These are phyloP conservation scores for Rhodotorula kratochvilovae DNA, from an alignment of 768 basidiomycete genomes.

Conservation along the genomic window DNA sequence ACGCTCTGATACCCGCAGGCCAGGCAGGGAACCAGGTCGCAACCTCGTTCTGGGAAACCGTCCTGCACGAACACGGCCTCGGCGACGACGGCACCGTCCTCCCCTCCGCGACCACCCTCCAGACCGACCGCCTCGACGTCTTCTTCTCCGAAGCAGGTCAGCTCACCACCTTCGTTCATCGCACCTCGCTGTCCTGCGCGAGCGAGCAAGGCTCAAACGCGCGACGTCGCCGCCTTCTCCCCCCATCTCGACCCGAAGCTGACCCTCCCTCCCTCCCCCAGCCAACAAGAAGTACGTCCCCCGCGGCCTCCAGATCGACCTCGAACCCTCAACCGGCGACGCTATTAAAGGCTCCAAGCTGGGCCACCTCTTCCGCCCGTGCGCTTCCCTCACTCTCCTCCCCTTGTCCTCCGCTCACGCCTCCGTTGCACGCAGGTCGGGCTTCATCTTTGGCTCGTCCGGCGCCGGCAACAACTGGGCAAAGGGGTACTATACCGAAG, in stretches of 20 bases:
- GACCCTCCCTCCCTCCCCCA: not conserved
- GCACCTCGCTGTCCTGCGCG: no score
- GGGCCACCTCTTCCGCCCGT: conserved; percentile 72
- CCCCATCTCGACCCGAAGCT: not conserved
- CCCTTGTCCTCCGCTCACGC: not conserved
- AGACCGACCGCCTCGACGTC: conserved; percentile 33
- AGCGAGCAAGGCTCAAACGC: no score
- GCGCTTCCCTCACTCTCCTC: not conserved
- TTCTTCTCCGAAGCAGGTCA: conserved; percentile 16
- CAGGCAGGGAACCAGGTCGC: conserved; percentile 68
- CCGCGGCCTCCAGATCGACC: conserved; percentile 80
- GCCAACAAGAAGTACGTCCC: conserved; percentile 68
- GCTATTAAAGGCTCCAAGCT: conserved; percentile 48
- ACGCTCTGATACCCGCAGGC: conserved; percentile 1
- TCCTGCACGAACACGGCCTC: conserved; percentile 79
- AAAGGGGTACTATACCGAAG: conserved; percentile 81
- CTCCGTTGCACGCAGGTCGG: conserved; percentile 52
- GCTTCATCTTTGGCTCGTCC: conserved; percentile 49
- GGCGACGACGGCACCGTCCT: conserved; percentile 55
- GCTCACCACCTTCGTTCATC: not conserved
- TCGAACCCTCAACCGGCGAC: conserved; percentile 81
- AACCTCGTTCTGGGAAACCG: conserved; percentile 72
- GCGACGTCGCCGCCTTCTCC: not conserved
- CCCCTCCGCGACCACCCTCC: conserved; percentile 34
- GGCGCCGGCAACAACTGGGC: conserved; percentile 92